Evolutionary conservation across 1,284 basidiomycete species (phyloP).

Genomic region (Microbotryum lychnidis-dioicae): DNA sequence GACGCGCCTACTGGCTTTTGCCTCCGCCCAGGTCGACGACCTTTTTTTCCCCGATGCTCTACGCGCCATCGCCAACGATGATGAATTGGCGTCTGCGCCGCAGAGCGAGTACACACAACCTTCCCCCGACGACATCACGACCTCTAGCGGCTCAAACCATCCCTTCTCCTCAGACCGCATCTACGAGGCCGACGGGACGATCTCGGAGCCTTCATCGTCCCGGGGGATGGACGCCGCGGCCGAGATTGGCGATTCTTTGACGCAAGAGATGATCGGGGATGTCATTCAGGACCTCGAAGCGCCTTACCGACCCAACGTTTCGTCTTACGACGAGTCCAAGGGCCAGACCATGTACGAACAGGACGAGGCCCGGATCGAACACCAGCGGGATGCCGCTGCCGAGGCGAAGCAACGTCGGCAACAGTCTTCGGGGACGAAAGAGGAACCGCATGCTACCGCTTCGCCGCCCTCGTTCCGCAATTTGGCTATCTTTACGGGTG

Average conservation of each 20-base stretch:
- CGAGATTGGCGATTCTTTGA: slow-evolving; percentile 30
- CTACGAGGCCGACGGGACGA: slow-evolving; percentile 9
- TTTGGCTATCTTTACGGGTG: slow-evolving; percentile 57
- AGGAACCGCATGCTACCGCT: slow-evolving; percentile 24
- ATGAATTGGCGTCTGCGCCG: not conserved
- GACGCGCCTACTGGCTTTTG: slow-evolving; percentile 31
- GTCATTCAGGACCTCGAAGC: slow-evolving; percentile 34
- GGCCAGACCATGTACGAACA: slow-evolving; percentile 9
- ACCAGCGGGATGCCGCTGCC: not conserved
- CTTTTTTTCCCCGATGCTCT: slow-evolving; percentile 36
- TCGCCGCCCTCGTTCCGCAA: slow-evolving; percentile 41
- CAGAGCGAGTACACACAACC: not conserved
- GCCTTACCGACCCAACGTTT: slow-evolving; percentile 35
- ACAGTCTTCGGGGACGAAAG: not conserved
- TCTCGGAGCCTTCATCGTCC: slow-evolving; percentile 12
- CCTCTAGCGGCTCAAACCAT: not conserved
- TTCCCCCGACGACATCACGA: slow-evolving; percentile 11
- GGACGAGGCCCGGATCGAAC: slow-evolving; percentile 14
- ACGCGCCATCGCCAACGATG: not conserved
- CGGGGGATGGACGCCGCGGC: slow-evolving; percentile 22
- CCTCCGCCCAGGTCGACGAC: slow-evolving; percentile 46
- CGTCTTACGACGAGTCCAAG: slow-evolving; percentile 24
- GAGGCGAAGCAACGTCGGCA: slow-evolving; percentile 4
- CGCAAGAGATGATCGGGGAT: slow-evolving; percentile 34
- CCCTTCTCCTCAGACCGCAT: not conserved